Base-by-base conservation (phyloP, 768 basidiomycete genomes). In the Scleroderma bovista region DNA sequence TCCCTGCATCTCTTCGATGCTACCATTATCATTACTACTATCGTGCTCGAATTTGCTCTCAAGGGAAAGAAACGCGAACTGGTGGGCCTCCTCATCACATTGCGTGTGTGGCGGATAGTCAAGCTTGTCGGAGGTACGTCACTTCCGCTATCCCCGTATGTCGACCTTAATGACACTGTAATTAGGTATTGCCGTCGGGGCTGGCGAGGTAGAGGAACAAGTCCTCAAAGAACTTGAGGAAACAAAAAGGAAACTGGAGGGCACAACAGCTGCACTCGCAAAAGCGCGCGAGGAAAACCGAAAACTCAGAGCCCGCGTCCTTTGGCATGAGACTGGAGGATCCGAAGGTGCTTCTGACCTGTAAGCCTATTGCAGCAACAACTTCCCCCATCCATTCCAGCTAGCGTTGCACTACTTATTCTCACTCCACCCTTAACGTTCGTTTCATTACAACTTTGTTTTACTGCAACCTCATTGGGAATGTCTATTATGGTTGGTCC, bases 31-130 rank as follows among this genome's bases (percentile, higher is more conserved):
- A 16, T 88, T 51, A 75, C 77, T 7, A 91, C 88, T 1, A 88
- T 91, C 61, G 66, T 82, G 6, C 74, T 91, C 29, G 90, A 92
- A 63, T 72, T 84, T 7, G 73, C 77, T 9, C 70, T 92, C 13
- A 76, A 75, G 57, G 88, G 89, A 2, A 75, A 69, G 46, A 84
- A 86, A 60, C 70, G 80, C 51, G 86, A 92, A 58, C 74, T 91
- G 19, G 84, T 82, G 1, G 78, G 75, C 6, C 67, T 92, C 22
- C 76, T 92, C 31, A 74, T 92, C 37, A 69, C 86, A 17, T 69
- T 92, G 24, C 88, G 89, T 65, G 64, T 92, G 13, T 90, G 90
- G 89, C 75, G 89, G 22, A 70, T 92, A 29, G 77, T 91, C 22
- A 88, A 90, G 61, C 72, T 92, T 12, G 81, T 88, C 10, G 77